These are phyloP conservation scores for Talaromyces sp. DNA, from an alignment of 2,329 filamentous ascomycete species.

Conservation along the genomic window DNA sequence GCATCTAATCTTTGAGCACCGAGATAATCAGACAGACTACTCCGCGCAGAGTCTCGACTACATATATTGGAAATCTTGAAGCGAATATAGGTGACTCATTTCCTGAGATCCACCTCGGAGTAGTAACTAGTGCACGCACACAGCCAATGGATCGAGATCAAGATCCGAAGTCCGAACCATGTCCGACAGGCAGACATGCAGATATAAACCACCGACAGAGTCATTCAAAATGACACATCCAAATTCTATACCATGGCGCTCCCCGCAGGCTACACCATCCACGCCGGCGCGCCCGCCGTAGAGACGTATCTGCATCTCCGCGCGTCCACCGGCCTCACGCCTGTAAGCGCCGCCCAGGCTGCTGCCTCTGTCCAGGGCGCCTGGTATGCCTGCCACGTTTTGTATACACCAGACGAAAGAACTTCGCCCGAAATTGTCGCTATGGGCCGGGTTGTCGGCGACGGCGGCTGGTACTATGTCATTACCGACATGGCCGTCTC, in stretches of 20 bases:
- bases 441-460: slow-evolving; percentile 50
- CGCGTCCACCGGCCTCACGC: slow-evolving; percentile 29
- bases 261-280: slow-evolving; percentile 33
- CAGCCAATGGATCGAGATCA: no score
- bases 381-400: slow-evolving; percentile 42
- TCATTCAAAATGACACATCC: neutral
- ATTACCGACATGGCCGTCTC: slow-evolving; percentile 50
- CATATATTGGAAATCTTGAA: no score
- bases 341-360: slow-evolving; percentile 35
- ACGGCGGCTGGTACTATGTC: slow-evolving; percentile 49
- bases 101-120: neutral
- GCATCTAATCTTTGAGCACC: no score
- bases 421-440: slow-evolving; percentile 26
- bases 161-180: neutral
- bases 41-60: no score
- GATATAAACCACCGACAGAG: neutral
- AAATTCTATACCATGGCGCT: slow-evolving; percentile 12
- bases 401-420: slow-evolving; percentile 14
- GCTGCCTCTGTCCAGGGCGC: slow-evolving; percentile 30
- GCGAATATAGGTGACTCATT: neutral
- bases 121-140: no score
- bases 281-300: slow-evolving; percentile 30
- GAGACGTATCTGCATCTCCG: slow-evolving; percentile 36
- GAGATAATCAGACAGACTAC: no score
- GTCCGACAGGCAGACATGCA: neutral